Evolutionary conservation across 2,329 filamentous ascomycete genomes (phyloP), one percentile per base, ranked within the genome.

Genomic region (Fusarium nanum): DNA sequence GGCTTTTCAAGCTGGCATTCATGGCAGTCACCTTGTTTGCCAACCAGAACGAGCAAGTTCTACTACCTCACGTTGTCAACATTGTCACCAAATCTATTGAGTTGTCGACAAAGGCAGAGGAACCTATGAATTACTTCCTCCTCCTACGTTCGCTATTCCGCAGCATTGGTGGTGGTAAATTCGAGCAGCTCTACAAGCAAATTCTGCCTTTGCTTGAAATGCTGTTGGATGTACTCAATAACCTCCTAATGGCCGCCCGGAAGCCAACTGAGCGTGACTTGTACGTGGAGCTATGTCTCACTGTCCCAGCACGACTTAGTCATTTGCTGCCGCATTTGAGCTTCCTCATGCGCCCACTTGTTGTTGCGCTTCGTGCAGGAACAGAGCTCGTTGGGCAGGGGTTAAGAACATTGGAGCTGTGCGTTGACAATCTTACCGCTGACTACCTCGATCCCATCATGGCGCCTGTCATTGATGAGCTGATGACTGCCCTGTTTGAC

Each of bases 1-100:
- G 97, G 58, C 89, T 99, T 54, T 99, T 98, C 83, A 99, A 99
- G 81, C 83, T 99, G 53, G 97, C 95, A 1, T 99, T 99, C 80
- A 99, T 99, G 96, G 97, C 97, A 0, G 96, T 99, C 41, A 99
- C 96, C 0, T 85, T 99, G 2, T 99, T 99, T 79, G 94, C 94
- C 0, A 87, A 88, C 11, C 94, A 98, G 77, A 99, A 99, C 75
- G 96, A 99, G 81, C 92, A 96, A 77, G 94, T 99, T 4, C 85
- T 99, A 16, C 85, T 98, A 56, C 97, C 97, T 0, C 96, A 99
- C 78, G 95, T 99, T 53, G 94, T 97, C 57, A 97, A 97, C 78
- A 97, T 99, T 70, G 93, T 99, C 66, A 98, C 95, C 14, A 94
- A 97, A 80, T 98, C 95, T 11, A 98, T 99, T 68, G 93, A 98